Evolutionary conservation across 208 protist genomes (phyloP).

Genomic region (Crithidia bombi): DNA sequence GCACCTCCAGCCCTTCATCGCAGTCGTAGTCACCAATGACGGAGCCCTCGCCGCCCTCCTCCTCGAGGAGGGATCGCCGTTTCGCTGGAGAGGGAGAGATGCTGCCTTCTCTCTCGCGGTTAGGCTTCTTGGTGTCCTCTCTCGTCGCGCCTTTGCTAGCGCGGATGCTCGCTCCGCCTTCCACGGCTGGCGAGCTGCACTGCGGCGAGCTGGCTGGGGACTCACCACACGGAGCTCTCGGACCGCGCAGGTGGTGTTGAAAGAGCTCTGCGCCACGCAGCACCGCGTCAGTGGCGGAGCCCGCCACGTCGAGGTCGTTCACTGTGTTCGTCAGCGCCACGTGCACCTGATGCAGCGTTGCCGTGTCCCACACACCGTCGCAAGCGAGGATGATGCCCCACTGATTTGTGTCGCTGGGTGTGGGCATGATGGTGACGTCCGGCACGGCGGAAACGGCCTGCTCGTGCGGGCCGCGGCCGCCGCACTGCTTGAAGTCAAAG

Average conservation of each 20-base stretch:
- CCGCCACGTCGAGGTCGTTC: conserved; percentile 68
- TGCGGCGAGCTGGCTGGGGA: conserved; percentile 8
- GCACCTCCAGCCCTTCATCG: conserved; percentile 1
- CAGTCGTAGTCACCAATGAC: conserved; percentile 18
- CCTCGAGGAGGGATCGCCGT: not conserved
- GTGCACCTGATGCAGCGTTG: conserved; percentile 78
- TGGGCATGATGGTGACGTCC: conserved; percentile 67
- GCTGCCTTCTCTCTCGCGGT: not conserved
- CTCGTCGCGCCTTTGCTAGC: not conserved
- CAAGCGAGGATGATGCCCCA: conserved; percentile 84
- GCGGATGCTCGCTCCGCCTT: not conserved
- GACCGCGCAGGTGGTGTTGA: conserved; percentile 33
- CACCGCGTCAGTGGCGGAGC: conserved; percentile 55
- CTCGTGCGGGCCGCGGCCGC: conserved; percentile 45
- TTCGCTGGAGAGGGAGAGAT: conserved; percentile 1
- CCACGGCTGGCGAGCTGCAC: not conserved
- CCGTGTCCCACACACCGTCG: conserved; percentile 86
- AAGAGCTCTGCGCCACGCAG: conserved; percentile 51
- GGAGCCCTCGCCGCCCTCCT: conserved; percentile 10
- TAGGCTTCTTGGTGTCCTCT: not conserved
- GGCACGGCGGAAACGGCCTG: conserved; percentile 77
- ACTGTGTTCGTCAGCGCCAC: conserved; percentile 69
- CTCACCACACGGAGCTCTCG: not conserved
- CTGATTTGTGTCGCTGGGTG: conserved; percentile 46
- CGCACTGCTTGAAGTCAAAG: conserved; percentile 91